Conservation (phyloP, 73 alveolate genomes). For the Urostyla sp. region DNA sequence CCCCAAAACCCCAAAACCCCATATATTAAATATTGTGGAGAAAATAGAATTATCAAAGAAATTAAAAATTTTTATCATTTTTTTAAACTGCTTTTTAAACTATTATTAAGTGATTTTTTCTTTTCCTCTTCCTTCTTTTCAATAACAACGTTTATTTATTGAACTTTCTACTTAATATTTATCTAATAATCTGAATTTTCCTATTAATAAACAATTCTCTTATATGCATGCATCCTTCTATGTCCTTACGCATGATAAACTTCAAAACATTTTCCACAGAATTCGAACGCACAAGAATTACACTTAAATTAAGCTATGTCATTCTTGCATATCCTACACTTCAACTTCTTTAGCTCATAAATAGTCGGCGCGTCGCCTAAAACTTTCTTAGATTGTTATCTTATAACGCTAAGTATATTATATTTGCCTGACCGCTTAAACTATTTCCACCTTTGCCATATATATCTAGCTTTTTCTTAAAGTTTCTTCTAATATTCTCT, state of each 20-base stretch:
- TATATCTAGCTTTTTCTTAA: constrained; percentile 32
- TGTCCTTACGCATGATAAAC: constrained; percentile 50
- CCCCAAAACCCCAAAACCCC: too few species aligned
- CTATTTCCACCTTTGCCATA: constrained; percentile 34
- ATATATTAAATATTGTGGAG: too few species aligned
- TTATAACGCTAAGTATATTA: constrained; percentile 1
- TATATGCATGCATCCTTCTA: constrained; percentile 30
- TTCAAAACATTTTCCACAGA: constrained; percentile 40
- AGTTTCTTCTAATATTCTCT: background rate
- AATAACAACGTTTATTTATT: background rate
- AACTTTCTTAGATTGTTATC: background rate
- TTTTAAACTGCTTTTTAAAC: too few species aligned
- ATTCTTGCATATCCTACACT: background rate
- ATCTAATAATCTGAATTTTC: background rate
- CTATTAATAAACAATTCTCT: background rate
- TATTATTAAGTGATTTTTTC: background rate
- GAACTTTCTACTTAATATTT: too few species aligned
- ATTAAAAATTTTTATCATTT: too few species aligned
- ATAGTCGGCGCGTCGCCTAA: background rate
- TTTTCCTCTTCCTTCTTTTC: constrained; percentile 3
- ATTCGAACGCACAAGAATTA: constrained; percentile 20
- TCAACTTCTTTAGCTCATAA: constrained; percentile 24
- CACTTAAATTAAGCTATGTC: background rate
- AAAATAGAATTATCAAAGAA: too few species aligned
- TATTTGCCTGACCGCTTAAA: too few species aligned